Base-by-base conservation (phyloP, 805 yeast genomes). In the Debaryomyces castellii region DNA sequence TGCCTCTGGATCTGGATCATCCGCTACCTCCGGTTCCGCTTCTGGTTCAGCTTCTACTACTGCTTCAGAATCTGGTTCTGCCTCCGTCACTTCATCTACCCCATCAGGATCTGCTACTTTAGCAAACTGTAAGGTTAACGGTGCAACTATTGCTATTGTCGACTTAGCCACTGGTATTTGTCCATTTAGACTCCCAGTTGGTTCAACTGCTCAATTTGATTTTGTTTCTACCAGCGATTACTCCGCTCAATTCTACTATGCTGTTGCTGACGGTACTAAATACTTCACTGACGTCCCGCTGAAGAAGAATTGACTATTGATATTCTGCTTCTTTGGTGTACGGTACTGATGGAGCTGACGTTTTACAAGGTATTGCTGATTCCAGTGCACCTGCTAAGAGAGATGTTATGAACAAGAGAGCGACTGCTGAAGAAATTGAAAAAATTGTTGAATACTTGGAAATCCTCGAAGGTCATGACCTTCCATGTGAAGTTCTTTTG, bases 341-440 rank as follows among this genome's bases (percentile, higher is more conserved):
- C 58, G 57, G 53, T 39, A 16, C 27, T 5, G 25, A 9, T 23
- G 25, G 40, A 36, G 39, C 53, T 45, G 58, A 65, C 12, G 48
- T 63, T 32, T 66, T 41, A 66, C 64, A 60, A 39, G 66, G 69
- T 40, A 56, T 60, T 30, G 50, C 66, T 25, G 69, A 70, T 67
- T 69, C 75, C 32, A n/a, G n/a, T n/a, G n/a, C n/a, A n/a, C 65
- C 74, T 51, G 63, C 66, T 48, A 69, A 69, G n/a, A n/a, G n/a
- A n/a, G n/a, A n/a, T n/a, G n/a, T n/a, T 32, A 54, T 67, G 58
- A 67, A 69, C 60, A 70, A 59, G 59, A 67, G 76, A 67, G 59
- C 60, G 54, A 68, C 67, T 58, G 74, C 63, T 49, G 71, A 45
- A 28, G 49, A 36, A 11, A 46, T 55, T 18, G 59, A 54, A 50